Percentiles rank a stretch among this genome's conserved stretches.
phyloP scores from a whole-genome alignment of 306 rosid species.

The Lablab purpureus region DNA sequence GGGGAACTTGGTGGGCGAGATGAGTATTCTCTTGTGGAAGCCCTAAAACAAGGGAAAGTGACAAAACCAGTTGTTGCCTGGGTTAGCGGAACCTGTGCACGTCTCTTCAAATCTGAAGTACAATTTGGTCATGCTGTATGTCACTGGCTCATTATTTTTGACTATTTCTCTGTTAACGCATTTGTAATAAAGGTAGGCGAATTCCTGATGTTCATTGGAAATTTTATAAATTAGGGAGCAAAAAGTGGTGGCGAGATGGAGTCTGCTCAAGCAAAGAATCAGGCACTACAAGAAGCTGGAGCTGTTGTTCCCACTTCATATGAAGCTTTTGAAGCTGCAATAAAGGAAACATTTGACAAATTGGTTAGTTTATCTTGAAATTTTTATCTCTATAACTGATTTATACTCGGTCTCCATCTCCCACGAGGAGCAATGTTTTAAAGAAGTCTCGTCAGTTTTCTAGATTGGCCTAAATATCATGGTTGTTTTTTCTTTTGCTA shows the following conservation, averaged over 20 bases:
- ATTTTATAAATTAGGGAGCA: conserved; percentile 71
- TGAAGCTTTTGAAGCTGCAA: conserved; percentile 75
- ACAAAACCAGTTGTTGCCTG: conserved; percentile 92
- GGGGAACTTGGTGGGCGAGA: conserved; percentile 96
- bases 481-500: conserved; percentile 41
- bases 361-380: conserved; percentile 63
- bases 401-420: background rate
- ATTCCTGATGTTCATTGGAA: conserved; percentile 36
- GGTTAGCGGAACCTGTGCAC: conserved; percentile 98
- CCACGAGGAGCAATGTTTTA: background rate
- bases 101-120: conserved; percentile 89
- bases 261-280: conserved; percentile 92
- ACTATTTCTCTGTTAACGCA: background rate
- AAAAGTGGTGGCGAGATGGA: conserved; percentile 95
- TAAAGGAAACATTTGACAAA: conserved; percentile 76
- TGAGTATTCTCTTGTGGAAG: conserved; percentile 92
- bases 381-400: conserved; percentile 1
- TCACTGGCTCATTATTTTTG: conserved; percentile 25
- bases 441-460: conserved; percentile 24
- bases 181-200: background rate
- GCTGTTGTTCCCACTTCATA: conserved; percentile 91
- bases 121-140: conserved; percentile 98
- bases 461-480: conserved; percentile 14
- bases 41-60: conserved; percentile 85
- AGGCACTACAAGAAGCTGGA: conserved; percentile 86